These are phyloP conservation scores for Boletus bicolor DNA, from an alignment of 768 basidiomycete genomes.

Conservation along the genomic window DNA sequence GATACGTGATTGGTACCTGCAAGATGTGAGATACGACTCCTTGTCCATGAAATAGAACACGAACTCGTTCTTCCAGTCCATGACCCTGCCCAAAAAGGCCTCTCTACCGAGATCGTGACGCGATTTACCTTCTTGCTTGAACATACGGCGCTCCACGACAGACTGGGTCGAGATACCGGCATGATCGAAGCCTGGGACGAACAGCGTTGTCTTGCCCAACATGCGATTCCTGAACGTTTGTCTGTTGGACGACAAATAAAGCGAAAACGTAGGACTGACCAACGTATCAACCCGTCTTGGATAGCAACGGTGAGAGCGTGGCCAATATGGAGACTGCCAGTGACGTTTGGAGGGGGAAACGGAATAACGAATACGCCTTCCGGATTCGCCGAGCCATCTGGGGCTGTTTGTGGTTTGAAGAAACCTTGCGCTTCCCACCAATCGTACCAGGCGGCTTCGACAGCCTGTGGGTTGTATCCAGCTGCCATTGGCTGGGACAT, in stretches of 20 bases:
- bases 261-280: slow-evolving; percentile 46
- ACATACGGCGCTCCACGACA: slow-evolving; percentile 91
- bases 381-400: slow-evolving; percentile 55
- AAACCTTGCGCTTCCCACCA: slow-evolving; percentile 94
- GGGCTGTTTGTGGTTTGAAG: slow-evolving; percentile 71
- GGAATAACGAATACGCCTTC: slow-evolving; percentile 83
- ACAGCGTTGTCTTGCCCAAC: slow-evolving; percentile 88
- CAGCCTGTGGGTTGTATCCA: slow-evolving; percentile 94
- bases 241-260: neutral
- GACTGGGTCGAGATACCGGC: slow-evolving; percentile 98
- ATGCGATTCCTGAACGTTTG: slow-evolving; percentile 76
- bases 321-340: slow-evolving; percentile 92
- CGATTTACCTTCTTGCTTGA: slow-evolving; percentile 76
- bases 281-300: slow-evolving; percentile 86
- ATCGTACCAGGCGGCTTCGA: slow-evolving; percentile 96
- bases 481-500: slow-evolving; percentile 81
- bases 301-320: slow-evolving; percentile 91
- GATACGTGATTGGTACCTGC: slow-evolving; percentile 89
- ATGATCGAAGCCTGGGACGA: slow-evolving; percentile 94
- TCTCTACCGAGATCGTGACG: slow-evolving; percentile 95
- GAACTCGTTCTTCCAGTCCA: slow-evolving; percentile 97
- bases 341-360: slow-evolving; percentile 94
- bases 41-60: slow-evolving; percentile 29
- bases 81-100: slow-evolving; percentile 83
- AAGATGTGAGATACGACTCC: neutral